Evolutionary conservation across 768 basidiomycete species (phyloP).

Genomic region (Leccinum rimulosum): DNA sequence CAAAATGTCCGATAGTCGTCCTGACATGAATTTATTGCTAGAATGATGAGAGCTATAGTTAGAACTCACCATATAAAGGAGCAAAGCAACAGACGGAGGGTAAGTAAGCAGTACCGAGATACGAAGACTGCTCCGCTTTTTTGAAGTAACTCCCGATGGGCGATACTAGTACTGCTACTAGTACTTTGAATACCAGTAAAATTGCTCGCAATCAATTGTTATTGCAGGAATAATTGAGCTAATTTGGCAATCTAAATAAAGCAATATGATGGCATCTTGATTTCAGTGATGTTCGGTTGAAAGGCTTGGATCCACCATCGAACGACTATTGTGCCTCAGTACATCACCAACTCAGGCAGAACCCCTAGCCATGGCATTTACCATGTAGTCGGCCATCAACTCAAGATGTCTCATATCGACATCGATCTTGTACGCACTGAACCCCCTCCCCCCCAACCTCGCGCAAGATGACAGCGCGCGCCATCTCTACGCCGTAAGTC

Average conservation of each 20-base stretch:
- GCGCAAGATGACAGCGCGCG: slow-evolving; percentile 82
- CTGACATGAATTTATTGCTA: background rate
- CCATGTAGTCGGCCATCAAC: slow-evolving; percentile 99
- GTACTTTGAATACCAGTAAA: no score
- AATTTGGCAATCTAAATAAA: no score
- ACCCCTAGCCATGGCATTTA: slow-evolving; percentile 35
- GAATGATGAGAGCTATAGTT: background rate
- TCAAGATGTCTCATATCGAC: slow-evolving; percentile 93
- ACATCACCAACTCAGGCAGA: background rate
- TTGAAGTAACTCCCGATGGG: slow-evolving; percentile 36
- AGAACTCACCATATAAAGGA: background rate
- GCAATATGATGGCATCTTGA: no score
- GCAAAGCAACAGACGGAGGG: background rate
- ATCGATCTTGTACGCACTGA: slow-evolving; percentile 92
- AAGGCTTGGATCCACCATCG: slow-evolving; percentile 96
- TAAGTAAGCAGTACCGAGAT: background rate
- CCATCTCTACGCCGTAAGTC: slow-evolving; percentile 97
- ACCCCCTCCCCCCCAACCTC: slow-evolving; percentile 93
- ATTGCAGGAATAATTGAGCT: no score
- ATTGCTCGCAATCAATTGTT: no score
- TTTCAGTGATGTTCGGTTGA: no score
- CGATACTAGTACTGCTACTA: background rate
- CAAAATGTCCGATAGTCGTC: background rate
- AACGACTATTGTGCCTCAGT: slow-evolving; percentile 66
- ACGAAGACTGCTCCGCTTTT: slow-evolving; percentile 20